Evolutionary conservation across 1,139 yeast species (phyloP).

Genomic region (Maudiozyma humilis): DNA sequence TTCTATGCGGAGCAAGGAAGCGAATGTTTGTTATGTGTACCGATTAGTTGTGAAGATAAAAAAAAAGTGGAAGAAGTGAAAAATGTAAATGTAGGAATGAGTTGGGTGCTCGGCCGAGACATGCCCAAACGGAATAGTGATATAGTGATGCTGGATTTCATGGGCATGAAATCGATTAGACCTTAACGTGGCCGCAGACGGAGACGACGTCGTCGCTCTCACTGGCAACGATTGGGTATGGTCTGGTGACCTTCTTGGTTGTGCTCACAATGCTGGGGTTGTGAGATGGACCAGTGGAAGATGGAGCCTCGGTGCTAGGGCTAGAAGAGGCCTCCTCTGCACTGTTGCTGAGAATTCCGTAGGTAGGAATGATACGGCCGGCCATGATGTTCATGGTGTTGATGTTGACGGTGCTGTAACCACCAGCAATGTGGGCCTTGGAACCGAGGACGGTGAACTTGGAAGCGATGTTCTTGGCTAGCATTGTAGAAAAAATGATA

Average conservation of each 20-base stretch:
- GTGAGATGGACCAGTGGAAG: no score
- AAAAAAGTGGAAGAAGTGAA: not conserved
- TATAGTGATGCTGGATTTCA: no score
- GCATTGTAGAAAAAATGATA: no score
- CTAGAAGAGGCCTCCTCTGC: not conserved
- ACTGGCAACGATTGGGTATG: constrained; percentile 13
- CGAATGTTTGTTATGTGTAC: no score
- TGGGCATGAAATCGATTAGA: constrained; percentile 6
- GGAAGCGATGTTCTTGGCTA: not conserved
- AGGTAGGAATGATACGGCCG: not conserved
- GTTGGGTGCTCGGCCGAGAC: not conserved
- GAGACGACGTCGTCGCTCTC: constrained; percentile 19
- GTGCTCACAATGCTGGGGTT: not conserved
- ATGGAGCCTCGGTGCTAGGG: no score
- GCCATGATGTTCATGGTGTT: constrained; percentile 6
- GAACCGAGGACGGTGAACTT: not conserved
- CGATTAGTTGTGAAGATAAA: no score
- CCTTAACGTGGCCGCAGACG: constrained; percentile 15
- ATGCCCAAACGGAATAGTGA: not conserved
- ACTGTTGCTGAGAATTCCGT: not conserved
- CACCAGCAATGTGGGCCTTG: not conserved
- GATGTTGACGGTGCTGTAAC: constrained; percentile 10
- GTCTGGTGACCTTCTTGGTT: constrained; percentile 4
- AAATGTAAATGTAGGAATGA: not conserved
- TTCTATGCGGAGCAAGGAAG: no score